These are phyloP conservation scores for Solanum neorickii DNA, from an alignment of 257 asterid species.

Conservation along the genomic window DNA sequence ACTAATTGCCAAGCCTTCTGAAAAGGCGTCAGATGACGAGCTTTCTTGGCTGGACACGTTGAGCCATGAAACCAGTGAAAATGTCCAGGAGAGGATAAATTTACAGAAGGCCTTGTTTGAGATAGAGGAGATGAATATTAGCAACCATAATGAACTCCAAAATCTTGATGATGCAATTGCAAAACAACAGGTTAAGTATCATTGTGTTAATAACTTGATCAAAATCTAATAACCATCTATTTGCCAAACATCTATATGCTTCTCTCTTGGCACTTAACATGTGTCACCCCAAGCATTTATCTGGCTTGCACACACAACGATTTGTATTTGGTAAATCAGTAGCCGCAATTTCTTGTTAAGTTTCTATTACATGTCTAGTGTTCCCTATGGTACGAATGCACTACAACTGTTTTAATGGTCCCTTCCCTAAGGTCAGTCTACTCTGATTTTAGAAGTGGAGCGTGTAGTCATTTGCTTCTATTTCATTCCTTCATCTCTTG, in stretches of 20 bases:
- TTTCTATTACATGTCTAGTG: not conserved
- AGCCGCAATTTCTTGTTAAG: not conserved
- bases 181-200: conserved; percentile 54
- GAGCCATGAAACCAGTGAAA: conserved; percentile 93
- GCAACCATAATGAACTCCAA: conserved; percentile 78
- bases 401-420: not conserved
- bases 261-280: not conserved
- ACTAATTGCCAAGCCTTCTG: conserved; percentile 66
- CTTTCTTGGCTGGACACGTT: conserved; percentile 53
- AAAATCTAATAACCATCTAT: not conserved
- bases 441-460: not conserved
- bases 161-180: conserved; percentile 81
- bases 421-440: not conserved
- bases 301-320: not conserved
- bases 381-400: not conserved
- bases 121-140: conserved; percentile 84
- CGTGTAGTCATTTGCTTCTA: not conserved
- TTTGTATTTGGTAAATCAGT: not conserved
- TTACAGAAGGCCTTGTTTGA: conserved; percentile 87
- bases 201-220: not conserved
- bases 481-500: not conserved
- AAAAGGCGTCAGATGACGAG: conserved; percentile 58
- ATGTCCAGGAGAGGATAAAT: conserved; percentile 91
- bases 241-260: not conserved
- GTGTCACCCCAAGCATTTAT: not conserved